Evolutionary conservation across 2,329 filamentous ascomycete species (phyloP), one percentile per base, ranked within the genome.

Genomic region (Sphaerostilbella broomeana): DNA sequence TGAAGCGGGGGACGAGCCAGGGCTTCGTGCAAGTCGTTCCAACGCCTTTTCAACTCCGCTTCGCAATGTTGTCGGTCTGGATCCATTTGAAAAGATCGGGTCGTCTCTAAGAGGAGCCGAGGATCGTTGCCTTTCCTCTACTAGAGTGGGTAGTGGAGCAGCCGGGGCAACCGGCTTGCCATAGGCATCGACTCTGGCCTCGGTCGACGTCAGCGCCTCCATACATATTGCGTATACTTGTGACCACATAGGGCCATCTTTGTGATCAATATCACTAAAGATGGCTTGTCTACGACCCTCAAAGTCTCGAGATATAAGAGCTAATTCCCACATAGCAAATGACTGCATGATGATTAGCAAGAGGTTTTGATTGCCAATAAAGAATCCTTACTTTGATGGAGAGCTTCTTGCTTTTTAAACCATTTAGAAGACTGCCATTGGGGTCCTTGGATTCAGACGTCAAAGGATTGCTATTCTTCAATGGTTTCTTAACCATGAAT

Each of bases 241-340:
- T 7, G 79, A 78, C 86, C 87, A 95, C 49, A 85, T 81, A 1
- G 86, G 75, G 0, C 84, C 86, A 30, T 82, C 84, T 38, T 78
- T 77, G 44, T 88, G 83, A 50, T 94, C 86, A 45, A 95, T 85
- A 51, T 97, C 90, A 42, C 81, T 78, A 61, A 86, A 95, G 40
- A 97, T 86, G 15, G 79, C 77, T 59, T 83, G 85, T 37, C 90
- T 77, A 22, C 88, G 79, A n/a, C 78, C 72, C 12, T 81, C 72
- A 47, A 84, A 89, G 38, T 78, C 74, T 41, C 83, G 75, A 25
- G 85, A 81, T 50, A 95, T 94, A 40, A 86, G 72, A 20, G 79
- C 78, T 19, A 95, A 69, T 56, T 97, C 90, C 89, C 89, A 95
- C 61, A 94, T 84, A 12, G 90, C 89, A 59, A 94, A 94, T 1